phyloP scores from a whole-genome alignment of 2,329 filamentous ascomycete genomes.

The Diplodia mutila region DNA sequence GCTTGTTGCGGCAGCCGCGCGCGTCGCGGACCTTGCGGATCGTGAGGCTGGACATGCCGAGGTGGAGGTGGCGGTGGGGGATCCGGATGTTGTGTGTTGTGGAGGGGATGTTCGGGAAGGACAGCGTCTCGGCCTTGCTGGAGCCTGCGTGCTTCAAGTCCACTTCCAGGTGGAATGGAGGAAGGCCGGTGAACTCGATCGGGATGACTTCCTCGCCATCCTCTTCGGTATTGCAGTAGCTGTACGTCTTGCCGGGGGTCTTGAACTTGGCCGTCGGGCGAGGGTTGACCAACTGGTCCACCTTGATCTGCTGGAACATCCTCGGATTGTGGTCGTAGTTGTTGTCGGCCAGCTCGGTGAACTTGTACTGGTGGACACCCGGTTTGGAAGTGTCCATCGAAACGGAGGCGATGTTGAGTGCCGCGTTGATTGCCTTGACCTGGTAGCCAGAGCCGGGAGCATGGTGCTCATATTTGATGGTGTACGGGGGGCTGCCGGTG shows the following conservation, averaged over 20 bases:
- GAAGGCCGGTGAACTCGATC: slow-evolving; percentile 77
- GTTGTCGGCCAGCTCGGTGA: slow-evolving; percentile 79
- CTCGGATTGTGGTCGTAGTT: slow-evolving; percentile 77
- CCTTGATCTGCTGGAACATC: slow-evolving; percentile 66
- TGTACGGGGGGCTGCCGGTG: slow-evolving; percentile 79
- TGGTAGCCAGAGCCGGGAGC: slow-evolving; percentile 69
- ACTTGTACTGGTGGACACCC: slow-evolving; percentile 84
- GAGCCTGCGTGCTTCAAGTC: slow-evolving; percentile 91
- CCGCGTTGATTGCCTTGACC: slow-evolving; percentile 75
- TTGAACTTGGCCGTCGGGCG: slow-evolving; percentile 81
- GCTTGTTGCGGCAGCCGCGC: slow-evolving; percentile 80
- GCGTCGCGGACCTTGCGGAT: slow-evolving; percentile 89
- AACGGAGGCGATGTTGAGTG: slow-evolving; percentile 74
- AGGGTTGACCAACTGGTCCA: slow-evolving; percentile 83
- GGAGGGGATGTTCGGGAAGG: slow-evolving; percentile 76
- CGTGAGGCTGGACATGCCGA: slow-evolving; percentile 86
- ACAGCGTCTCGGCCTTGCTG: slow-evolving; percentile 76
- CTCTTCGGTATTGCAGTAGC: slow-evolving; percentile 87
- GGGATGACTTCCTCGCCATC: slow-evolving; percentile 85
- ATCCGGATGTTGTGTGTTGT: slow-evolving; percentile 80
- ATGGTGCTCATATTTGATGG: slow-evolving; percentile 78
- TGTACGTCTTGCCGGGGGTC: slow-evolving; percentile 89
- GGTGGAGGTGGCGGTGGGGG: slow-evolving; percentile 79
- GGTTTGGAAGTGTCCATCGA: slow-evolving; percentile 84
- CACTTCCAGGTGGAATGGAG: slow-evolving; percentile 88